These are phyloP conservation scores for Penicillium lividum DNA, from an alignment of 495 filamentous ascomycete species.

Conservation along the genomic window DNA sequence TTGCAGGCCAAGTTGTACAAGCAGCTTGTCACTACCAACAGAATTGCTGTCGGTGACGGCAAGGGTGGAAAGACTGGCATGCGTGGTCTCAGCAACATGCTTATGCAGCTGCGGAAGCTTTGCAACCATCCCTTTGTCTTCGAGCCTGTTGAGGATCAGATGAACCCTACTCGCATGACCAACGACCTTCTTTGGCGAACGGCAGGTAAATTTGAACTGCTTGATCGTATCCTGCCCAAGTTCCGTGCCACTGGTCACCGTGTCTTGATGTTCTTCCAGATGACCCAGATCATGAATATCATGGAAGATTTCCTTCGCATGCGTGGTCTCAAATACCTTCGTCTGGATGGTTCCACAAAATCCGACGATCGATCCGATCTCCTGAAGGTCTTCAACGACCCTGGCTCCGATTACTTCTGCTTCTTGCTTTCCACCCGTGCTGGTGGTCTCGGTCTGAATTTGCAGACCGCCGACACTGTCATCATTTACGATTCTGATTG, in stretches of 20 bases:
- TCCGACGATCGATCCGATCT: constrained; percentile 95
- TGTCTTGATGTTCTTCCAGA: constrained; percentile 99
- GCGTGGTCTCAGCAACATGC: constrained; percentile 97
- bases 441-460: constrained; percentile 93
- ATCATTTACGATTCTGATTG: constrained; percentile 99
- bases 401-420: constrained; percentile 89
- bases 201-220: constrained; percentile 93
- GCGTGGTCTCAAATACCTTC: constrained; percentile 78
- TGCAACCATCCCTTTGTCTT: constrained; percentile 99
- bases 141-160: constrained; percentile 94
- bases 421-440: constrained; percentile 98
- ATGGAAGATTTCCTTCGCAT: constrained; percentile 98
- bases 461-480: constrained; percentile 97
- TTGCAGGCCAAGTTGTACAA: constrained; percentile 92
- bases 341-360: constrained; percentile 94
- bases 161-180: constrained; percentile 83
- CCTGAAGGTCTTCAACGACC: constrained; percentile 83
- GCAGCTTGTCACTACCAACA: constrained; percentile 93
- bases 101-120: constrained; percentile 98
- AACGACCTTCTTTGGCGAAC: constrained; percentile 97
- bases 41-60: constrained; percentile 87
- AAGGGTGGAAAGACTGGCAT: constrained; percentile 95
- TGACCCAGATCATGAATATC: constrained; percentile 99
- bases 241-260: constrained; percentile 87
- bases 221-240: constrained; percentile 91